phyloP scores from a whole-genome alignment of 2,329 filamentous ascomycete species.

The Macrophomina pseudophaseolina region DNA sequence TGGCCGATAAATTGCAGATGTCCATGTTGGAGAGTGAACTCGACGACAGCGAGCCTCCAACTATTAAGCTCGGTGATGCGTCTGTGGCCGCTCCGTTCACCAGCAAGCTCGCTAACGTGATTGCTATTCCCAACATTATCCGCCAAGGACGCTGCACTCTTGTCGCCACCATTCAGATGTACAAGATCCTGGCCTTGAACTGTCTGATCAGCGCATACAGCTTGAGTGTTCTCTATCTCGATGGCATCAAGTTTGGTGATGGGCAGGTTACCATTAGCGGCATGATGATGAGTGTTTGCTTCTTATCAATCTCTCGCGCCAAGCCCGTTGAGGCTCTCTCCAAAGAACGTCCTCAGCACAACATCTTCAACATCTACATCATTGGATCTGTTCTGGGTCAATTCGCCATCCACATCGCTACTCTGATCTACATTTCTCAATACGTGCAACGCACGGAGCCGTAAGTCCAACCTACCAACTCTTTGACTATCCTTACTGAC shows the following conservation, averaged over 20 bases:
- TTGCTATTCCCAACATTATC: constrained; percentile 97
- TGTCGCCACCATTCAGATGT: constrained; percentile 99
- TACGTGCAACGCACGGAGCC: constrained; percentile 86
- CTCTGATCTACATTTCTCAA: constrained; percentile 89
- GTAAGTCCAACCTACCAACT: constrained; percentile 61
- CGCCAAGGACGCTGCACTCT: constrained; percentile 96
- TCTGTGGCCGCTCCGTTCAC: constrained; percentile 98
- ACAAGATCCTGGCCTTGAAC: constrained; percentile 98
- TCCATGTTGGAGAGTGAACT: constrained; percentile 91
- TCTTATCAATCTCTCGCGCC: constrained; percentile 96
- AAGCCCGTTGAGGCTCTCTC: constrained; percentile 94
- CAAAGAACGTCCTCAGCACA: constrained; percentile 95
- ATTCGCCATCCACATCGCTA: constrained; percentile 93
- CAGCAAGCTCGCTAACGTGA: constrained; percentile 93
- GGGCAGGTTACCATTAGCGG: constrained; percentile 98
- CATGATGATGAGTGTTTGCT: constrained; percentile 99
- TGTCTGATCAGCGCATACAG: constrained; percentile 98
- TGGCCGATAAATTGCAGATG: constrained; percentile 85
- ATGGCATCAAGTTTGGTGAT: constrained; percentile 99
- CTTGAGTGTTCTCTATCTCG: constrained; percentile 91
- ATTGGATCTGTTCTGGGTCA: constrained; percentile 97
- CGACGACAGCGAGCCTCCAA: constrained; percentile 87
- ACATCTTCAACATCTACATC: constrained; percentile 99
- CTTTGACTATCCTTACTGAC: constrained; percentile 48
- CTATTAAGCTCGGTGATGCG: constrained; percentile 95